Conservation (phyloP, 139 green algal genomes). For the Chlorella sp. region DNA sequence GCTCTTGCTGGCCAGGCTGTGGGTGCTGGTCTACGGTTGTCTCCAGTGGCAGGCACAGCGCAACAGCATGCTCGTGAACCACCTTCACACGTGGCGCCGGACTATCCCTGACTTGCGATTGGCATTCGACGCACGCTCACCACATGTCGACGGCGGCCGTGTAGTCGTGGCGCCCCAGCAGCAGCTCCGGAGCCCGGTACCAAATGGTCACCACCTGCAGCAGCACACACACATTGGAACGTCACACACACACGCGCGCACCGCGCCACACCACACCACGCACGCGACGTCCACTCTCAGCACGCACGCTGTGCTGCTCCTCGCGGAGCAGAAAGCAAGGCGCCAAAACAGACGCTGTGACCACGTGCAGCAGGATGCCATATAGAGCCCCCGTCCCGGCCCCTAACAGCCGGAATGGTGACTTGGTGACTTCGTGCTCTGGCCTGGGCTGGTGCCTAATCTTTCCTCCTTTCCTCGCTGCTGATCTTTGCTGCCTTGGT, state of each 20-base stretch:
- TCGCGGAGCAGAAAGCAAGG: too few relatives aligned
- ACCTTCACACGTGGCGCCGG: not conserved
- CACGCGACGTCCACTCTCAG: too few relatives aligned
- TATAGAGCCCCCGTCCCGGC: not conserved
- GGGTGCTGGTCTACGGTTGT: too few relatives aligned
- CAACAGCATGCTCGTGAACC: not conserved
- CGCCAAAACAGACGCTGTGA: too few relatives aligned
- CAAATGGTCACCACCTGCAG: constrained; percentile 91
- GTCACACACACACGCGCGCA: too few relatives aligned
- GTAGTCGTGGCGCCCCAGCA: constrained; percentile 88
- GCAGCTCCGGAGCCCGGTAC: constrained; percentile 95
- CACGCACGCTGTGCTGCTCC: too few relatives aligned
- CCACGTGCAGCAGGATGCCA: not conserved
- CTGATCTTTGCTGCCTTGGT: too few relatives aligned
- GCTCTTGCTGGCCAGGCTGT: too few relatives aligned
- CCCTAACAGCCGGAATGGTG: too few relatives aligned
- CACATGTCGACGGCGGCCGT: constrained; percentile 91
- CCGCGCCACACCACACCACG: too few relatives aligned
- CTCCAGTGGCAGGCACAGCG: too few relatives aligned
- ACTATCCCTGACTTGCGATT: not conserved
- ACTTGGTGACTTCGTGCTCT: not conserved
- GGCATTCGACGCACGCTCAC: constrained; percentile 23
- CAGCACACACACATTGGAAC: not conserved
- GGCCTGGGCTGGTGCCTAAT: not conserved
- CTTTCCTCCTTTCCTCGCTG: not conserved